These are phyloP conservation scores for Alnus glutinosa DNA, from an alignment of 306 rosid genomes.

Conservation along the genomic window DNA sequence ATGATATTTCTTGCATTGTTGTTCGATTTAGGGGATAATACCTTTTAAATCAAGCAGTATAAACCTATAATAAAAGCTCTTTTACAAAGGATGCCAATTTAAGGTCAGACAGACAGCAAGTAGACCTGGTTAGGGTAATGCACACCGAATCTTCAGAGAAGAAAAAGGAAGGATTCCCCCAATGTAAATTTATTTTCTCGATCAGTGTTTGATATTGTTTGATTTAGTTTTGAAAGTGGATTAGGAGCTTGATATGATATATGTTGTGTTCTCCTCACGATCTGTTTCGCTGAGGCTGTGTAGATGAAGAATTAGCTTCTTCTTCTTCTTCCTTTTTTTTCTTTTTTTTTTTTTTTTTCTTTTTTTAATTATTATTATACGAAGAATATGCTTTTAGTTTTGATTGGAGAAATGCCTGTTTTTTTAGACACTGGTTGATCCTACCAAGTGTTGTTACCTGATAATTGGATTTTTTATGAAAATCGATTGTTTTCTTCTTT, in stretches of 20 bases:
- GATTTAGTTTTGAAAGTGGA: slow-evolving; percentile 53
- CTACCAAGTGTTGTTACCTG: slow-evolving; percentile 3
- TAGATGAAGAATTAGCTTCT: slow-evolving; percentile 36
- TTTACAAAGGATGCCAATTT: slow-evolving; percentile 30
- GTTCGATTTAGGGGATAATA: slow-evolving; percentile 63
- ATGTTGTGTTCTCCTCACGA: slow-evolving; percentile 28
- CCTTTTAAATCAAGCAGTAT: slow-evolving; percentile 31
- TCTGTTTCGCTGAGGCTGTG: slow-evolving; percentile 35
- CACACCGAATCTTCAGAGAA: slow-evolving; percentile 23
- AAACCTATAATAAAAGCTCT: slow-evolving; percentile 45
- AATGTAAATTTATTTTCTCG: slow-evolving; percentile 43
- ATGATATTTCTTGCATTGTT: slow-evolving; percentile 86
- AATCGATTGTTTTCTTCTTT: too few species aligned
- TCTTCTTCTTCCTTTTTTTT: too few species aligned
- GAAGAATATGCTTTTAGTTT: slow-evolving; percentile 12
- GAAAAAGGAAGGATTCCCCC: slow-evolving; percentile 27
- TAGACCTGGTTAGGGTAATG: slow-evolving; percentile 37
- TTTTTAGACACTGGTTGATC: slow-evolving; percentile 28
- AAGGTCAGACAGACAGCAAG: slow-evolving; percentile 33
- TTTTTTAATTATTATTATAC: too few species aligned
- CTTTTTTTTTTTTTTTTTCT: too few species aligned
- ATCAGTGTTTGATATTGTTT: slow-evolving; percentile 52
- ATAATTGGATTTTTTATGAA: not conserved
- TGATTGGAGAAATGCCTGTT: slow-evolving; percentile 39
- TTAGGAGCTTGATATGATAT: slow-evolving; percentile 38